Conservation (phyloP, 768 basidiomycete genomes). For the Calocera cornea region DNA sequence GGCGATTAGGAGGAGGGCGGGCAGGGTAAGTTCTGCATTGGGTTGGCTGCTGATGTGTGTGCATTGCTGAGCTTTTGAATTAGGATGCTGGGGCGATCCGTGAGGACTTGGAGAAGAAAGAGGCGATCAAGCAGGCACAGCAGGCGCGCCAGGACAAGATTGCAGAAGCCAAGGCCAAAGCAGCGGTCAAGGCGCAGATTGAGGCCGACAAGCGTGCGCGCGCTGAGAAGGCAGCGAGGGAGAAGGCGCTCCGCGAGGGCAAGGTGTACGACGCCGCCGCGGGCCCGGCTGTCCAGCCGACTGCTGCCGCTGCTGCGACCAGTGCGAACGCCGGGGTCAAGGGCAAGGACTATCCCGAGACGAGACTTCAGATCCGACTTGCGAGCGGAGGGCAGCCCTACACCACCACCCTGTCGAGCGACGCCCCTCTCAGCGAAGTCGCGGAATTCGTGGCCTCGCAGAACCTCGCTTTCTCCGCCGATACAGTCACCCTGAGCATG, state of each 20-base stretch:
- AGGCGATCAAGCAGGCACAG: constrained; percentile 71
- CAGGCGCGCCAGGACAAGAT: constrained; percentile 69
- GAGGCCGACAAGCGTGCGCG: constrained; percentile 85
- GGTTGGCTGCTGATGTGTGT: neutral
- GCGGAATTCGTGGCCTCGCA: constrained; percentile 80
- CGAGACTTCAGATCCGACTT: constrained; percentile 75
- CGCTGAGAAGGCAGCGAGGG: constrained; percentile 74
- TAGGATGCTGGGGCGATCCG: constrained; percentile 60
- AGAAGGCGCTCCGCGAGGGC: constrained; percentile 86
- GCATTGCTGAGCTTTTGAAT: neutral
- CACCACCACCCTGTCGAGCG: constrained; percentile 66
- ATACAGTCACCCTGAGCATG: constrained; percentile 62
- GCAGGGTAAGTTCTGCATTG: constrained; percentile 38
- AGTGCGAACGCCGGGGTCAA: constrained; percentile 23
- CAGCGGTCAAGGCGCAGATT: constrained; percentile 84
- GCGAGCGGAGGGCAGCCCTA: constrained; percentile 68
- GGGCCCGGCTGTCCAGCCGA: constrained; percentile 23
- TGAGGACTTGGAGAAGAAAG: constrained; percentile 65
- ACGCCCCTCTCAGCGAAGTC: constrained; percentile 67
- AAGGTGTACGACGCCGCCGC: constrained; percentile 19
- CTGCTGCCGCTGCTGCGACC: constrained; percentile 29
- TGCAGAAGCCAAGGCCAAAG: constrained; percentile 72
- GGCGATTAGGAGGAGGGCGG: constrained; percentile 68
- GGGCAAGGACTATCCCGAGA: constrained; percentile 72
- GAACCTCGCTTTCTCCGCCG: constrained; percentile 51